These are phyloP conservation scores for Isabelozyma pseudorhagii DNA, from an alignment of 805 yeast species.

Conservation along the genomic window DNA sequence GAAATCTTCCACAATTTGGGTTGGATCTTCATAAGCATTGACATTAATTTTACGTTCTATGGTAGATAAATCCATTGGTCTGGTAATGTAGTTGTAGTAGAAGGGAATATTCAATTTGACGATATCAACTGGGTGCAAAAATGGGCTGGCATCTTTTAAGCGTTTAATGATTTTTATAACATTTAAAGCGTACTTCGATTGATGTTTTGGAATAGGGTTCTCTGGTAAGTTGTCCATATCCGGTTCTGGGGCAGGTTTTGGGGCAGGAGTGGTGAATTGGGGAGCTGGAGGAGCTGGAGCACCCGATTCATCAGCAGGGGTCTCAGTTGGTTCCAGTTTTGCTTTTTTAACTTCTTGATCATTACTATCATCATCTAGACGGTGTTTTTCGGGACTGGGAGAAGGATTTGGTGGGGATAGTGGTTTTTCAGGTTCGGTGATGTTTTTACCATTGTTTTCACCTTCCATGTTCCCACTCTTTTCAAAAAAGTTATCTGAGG, in stretches of 20 bases:
- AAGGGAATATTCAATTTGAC: constrained; percentile 86
- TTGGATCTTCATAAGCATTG: constrained; percentile 70
- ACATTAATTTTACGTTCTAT: constrained; percentile 75
- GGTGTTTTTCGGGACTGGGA: constrained; percentile 38
- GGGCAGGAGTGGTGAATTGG: constrained; percentile 52
- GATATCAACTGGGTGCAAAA: constrained; percentile 84
- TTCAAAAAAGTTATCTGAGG: constrained; percentile 26
- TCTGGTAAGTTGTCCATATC: constrained; percentile 66
- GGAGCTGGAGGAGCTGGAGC: constrained; percentile 8
- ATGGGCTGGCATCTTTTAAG: constrained; percentile 89
- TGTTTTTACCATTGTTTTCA: not conserved
- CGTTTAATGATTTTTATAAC: constrained; percentile 84
- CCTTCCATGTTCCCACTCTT: constrained; percentile 12
- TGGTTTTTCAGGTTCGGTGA: constrained; percentile 29
- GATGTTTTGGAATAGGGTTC: constrained; percentile 77
- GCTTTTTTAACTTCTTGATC: constrained; percentile 16
- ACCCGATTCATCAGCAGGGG: constrained; percentile 4
- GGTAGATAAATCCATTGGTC: constrained; percentile 93
- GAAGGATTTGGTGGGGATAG: constrained; percentile 45
- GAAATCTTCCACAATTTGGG: constrained; percentile 72
- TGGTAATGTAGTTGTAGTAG: constrained; percentile 75
- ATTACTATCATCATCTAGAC: constrained; percentile 21
- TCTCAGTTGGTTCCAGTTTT: constrained; percentile 7
- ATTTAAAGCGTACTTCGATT: constrained; percentile 72
- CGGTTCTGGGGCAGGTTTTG: constrained; percentile 71